phyloP scores from a whole-genome alignment of 305 asterid genomes.

The Nicotiana rustica region DNA sequence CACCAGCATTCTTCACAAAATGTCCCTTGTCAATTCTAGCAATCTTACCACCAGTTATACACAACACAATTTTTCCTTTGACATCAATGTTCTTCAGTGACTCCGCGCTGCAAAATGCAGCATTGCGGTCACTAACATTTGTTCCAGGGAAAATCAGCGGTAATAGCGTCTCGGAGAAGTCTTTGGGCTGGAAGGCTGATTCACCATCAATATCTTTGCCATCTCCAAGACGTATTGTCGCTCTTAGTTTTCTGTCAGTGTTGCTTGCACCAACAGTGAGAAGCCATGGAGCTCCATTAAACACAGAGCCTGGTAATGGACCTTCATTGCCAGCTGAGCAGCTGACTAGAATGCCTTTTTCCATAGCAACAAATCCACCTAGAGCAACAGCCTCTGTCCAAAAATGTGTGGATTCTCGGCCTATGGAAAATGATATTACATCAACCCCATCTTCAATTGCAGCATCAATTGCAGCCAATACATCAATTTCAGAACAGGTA shows the following conservation, averaged over 20 bases:
- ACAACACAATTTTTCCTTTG: slow-evolving; percentile 38
- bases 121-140: slow-evolving; percentile 7
- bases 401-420: slow-evolving; percentile 24
- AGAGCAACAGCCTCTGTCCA: slow-evolving; percentile 45
- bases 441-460: slow-evolving; percentile 65
- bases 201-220: slow-evolving; percentile 36
- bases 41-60: slow-evolving; percentile 30
- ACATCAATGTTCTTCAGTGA: slow-evolving; percentile 31
- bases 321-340: slow-evolving; percentile 59
- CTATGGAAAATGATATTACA: slow-evolving; percentile 54
- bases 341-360: slow-evolving; percentile 48
- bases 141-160: slow-evolving; percentile 42
- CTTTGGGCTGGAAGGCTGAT: slow-evolving; percentile 22
- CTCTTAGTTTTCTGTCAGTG: slow-evolving; percentile 50
- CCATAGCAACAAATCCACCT: slow-evolving; percentile 55
- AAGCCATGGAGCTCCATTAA: slow-evolving; percentile 57
- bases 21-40: slow-evolving; percentile 30
- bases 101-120: slow-evolving; percentile 1
- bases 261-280: slow-evolving; percentile 59
- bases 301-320: slow-evolving; percentile 38
- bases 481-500: slow-evolving; percentile 28
- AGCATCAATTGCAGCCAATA: background rate
- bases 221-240: slow-evolving; percentile 45
- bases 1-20: slow-evolving; percentile 39
- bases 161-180: background rate